Percentiles rank a stretch among this genome's conserved stretches.
Evolutionary conservation across 805 yeast genomes (phyloP).

Genomic region (Hanseniaspora occidentalis): DNA sequence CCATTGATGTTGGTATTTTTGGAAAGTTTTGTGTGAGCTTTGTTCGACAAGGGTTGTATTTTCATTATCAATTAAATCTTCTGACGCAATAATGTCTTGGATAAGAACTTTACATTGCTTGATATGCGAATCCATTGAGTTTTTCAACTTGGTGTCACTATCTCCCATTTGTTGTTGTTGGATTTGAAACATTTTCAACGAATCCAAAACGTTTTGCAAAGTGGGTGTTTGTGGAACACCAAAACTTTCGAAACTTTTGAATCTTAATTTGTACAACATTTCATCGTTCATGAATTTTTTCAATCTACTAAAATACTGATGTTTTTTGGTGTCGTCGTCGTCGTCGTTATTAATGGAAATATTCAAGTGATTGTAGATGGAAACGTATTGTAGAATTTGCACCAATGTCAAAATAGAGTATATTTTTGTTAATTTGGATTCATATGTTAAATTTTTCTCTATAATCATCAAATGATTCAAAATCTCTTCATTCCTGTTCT

Average conservation of each 20-base stretch:
- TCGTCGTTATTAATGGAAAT: too few relatives aligned
- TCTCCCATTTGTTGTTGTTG: too few relatives aligned
- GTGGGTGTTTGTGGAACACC: slow-evolving; percentile 63
- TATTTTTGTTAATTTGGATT: slow-evolving; percentile 14
- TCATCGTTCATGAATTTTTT: slow-evolving; percentile 17
- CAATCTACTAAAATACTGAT: too few relatives aligned
- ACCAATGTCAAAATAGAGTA: slow-evolving; percentile 21
- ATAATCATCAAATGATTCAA: slow-evolving; percentile 26
- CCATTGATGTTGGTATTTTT: too few relatives aligned
- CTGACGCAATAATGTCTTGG: not conserved
- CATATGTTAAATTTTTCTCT: slow-evolving; percentile 16
- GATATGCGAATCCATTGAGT: not conserved
- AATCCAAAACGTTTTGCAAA: slow-evolving; percentile 17
- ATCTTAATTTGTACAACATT: slow-evolving; percentile 40
- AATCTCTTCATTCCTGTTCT: slow-evolving; percentile 21
- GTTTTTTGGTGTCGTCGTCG: slow-evolving; percentile 15
- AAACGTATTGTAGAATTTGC: slow-evolving; percentile 23
- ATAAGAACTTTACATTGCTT: not conserved
- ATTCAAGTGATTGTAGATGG: slow-evolving; percentile 5
- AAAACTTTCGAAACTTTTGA: slow-evolving; percentile 70
- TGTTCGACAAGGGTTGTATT: too few relatives aligned
- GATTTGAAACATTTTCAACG: not conserved
- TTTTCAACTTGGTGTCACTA: not conserved
- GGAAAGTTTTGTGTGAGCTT: too few relatives aligned
- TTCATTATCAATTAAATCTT: too few relatives aligned